These are phyloP conservation scores for Haplosporangium sp. DNA, from an alignment of 371 early-diverging fungal species.

Conservation along the genomic window DNA sequence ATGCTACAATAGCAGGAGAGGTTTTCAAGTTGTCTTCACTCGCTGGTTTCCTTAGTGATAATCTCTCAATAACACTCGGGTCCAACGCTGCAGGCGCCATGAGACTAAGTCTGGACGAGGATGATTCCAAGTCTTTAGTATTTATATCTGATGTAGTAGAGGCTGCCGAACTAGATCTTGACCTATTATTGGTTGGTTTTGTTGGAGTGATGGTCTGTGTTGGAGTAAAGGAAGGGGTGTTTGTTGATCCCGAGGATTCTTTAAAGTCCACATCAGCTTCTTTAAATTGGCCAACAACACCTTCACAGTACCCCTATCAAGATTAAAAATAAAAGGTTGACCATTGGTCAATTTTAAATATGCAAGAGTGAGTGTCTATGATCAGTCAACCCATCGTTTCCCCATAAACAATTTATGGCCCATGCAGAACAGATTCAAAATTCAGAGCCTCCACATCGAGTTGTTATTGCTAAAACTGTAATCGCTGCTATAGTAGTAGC, in stretches of 20 bases:
- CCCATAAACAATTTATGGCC: not conserved
- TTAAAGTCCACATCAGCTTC: slow-evolving; percentile 67
- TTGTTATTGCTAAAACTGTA: not conserved
- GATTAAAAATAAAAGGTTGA: not conserved
- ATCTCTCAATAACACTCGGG: not conserved
- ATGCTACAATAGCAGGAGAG: not conserved
- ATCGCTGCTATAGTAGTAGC: too few relatives aligned
- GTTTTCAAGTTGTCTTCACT: slow-evolving; percentile 38
- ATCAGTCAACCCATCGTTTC: not conserved
- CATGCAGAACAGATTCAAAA: not conserved
- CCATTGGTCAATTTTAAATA: not conserved
- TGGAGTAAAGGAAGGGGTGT: not conserved
- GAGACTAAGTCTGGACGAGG: slow-evolving; percentile 2
- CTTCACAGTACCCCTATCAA: slow-evolving; percentile 68
- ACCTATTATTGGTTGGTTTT: slow-evolving; percentile 20
- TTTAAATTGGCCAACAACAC: slow-evolving; percentile 66
- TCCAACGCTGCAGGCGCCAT: not conserved
- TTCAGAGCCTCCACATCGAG: not conserved
- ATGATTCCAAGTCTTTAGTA: not conserved
- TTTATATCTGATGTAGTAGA: slow-evolving; percentile 10
- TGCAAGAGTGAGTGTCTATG: slow-evolving; percentile 7
- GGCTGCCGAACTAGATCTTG: slow-evolving; percentile 23
- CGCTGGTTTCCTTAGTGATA: slow-evolving; percentile 33
- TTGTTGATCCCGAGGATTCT: slow-evolving; percentile 5
- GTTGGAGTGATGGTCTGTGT: slow-evolving; percentile 13